phyloP scores from a whole-genome alignment of 306 rosid species.

The Citrullus mucosospermus region DNA sequence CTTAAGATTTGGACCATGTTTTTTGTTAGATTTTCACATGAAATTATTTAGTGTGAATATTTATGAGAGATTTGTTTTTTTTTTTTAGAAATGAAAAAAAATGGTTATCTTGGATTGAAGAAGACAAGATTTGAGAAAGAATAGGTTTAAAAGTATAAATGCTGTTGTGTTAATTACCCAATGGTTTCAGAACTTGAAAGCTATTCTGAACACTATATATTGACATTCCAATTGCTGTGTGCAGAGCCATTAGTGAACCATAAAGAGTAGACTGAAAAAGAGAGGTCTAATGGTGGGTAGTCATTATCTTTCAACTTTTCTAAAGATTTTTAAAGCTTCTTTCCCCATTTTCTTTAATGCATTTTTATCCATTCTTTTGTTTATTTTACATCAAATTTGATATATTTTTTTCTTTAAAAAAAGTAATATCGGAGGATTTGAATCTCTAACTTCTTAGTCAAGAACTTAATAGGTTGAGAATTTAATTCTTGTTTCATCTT shows the following conservation, averaged over 20 bases:
- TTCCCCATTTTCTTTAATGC: background rate
- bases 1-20: background rate
- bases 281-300: background rate
- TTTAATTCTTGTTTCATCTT: background rate
- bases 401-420: too few species aligned
- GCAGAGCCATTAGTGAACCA: conserved; percentile 7
- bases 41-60: background rate
- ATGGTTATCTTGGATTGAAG: background rate
- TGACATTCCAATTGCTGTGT: conserved; percentile 9
- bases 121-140: background rate
- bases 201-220: background rate
- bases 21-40: background rate
- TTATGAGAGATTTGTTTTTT: background rate
- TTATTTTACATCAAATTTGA: background rate
- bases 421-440: too few species aligned
- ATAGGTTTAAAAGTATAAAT: background rate
- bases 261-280: background rate
- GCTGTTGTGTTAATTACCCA: background rate
- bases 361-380: background rate
- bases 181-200: background rate
- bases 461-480: too few species aligned
- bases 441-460: too few species aligned
- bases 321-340: background rate
- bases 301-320: background rate
- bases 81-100: background rate